Base-by-base conservation (phyloP, 2,329 filamentous ascomycete genomes). In the Neurospora crassa region DNA sequence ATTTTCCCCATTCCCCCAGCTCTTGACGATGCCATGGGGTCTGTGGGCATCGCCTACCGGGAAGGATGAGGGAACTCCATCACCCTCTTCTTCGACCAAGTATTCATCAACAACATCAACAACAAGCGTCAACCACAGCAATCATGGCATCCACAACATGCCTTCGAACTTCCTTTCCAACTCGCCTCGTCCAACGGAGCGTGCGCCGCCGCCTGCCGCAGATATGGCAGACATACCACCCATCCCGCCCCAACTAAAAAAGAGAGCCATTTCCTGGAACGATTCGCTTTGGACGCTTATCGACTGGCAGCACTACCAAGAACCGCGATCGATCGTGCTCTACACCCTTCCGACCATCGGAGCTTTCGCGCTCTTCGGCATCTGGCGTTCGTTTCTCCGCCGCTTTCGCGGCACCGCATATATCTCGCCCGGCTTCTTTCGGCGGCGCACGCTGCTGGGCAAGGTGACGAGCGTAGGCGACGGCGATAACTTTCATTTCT, bases 401-500 rank as follows among this genome's bases (percentile, higher is more conserved):
- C 92, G 96, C 69, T 93, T 98, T 71, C 94, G 94, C 4, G 90
- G 89, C 71, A 88, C 92, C 43, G 85, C 87, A 34, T 87, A 94
- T 78, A 91, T 99, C 75, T 89, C 89, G 68, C 91, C 93, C 2
- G 83, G 85, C 12, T 91, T 90, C 78, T 95, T 95, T 79, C 89
- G 92, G 67, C 89, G 85, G 73, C 87, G 92, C 76, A 94, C 89
- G 75, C 79, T 99, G 59, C 91, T 95, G 76, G 96, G 96, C 16
- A 88, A 87, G 73, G 96, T 98, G 59, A 97, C 95, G 14, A 94
- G 92, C 76, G 96, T 99, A 34, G 96, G 96, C 59, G 96, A 99
- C 85, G 96, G 94, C 4, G 96, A 99, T 81, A 95, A 95, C 79
- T 97, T 99, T 80, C 91, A 96, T 76, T 80, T 99, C 68, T 99